Base-by-base conservation (phyloP, 768 basidiomycete genomes). In the Mycena albidolilacea region DNA sequence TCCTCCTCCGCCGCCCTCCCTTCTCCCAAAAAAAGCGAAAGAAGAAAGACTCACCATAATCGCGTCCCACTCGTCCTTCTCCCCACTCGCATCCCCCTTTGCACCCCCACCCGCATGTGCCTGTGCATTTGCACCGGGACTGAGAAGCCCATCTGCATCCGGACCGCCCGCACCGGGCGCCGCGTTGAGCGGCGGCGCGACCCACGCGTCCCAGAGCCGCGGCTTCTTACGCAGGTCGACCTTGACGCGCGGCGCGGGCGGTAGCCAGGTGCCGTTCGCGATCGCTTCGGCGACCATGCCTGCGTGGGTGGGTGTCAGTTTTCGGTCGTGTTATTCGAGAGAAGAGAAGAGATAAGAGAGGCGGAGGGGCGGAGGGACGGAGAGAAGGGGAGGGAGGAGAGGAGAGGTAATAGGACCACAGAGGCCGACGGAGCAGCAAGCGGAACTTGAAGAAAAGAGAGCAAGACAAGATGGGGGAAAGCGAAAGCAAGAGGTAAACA, bases 201-300 rank as follows among this genome's bases (percentile, higher is more conserved):
- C 71, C 44, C 83, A 85, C 8, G 86, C 85, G 46, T 90, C 87
- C 83, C 84, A 89, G 78, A 90, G 78, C 50, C 76, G 76, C 10
- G 90, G 90, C 72, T 87, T 88, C 76, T 85, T 84, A 30, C 82
- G 82, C 23, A 86, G 74, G 76, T 88, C 87, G 39, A 86, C 81
- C 37, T 79, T 77, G 39, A 75, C 65, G 19, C 79, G 64, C 3
- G 80, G 82, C 0, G 84, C 75, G 0, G 85, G 84, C 1, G 88
- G 86, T 11, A 88, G 72, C 87, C 89, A 92, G 9, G 90, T 90
- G 9, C 91, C 92, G 70, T 90, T 89, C 30, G 87, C 84, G 73
- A 92, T 92, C 19, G 90, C 91, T 72, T 92, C 90, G 63, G 88
- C 90, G 44, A 92, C 83, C 77, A 90, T 79, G 46, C 50, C 50